Evolutionary conservation across 2,329 filamentous ascomycete species (phyloP).

Genomic region (Sordariomycetes sp.): DNA sequence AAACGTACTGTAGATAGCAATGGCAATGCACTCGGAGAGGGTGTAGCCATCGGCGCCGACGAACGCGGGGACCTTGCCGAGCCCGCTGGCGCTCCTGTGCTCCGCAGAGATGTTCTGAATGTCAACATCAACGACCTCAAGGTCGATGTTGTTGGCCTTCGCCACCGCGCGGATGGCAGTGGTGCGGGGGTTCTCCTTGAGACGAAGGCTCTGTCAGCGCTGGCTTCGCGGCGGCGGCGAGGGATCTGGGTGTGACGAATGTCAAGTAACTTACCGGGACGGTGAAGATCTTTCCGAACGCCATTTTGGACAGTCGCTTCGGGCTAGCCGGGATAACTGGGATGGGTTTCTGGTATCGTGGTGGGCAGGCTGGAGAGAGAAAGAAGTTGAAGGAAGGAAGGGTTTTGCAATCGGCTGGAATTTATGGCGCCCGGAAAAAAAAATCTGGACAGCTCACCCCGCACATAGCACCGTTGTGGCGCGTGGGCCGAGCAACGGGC

Average conservation of each 20-base stretch:
- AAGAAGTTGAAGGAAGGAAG: conserved; percentile 4
- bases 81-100: conserved; percentile 76
- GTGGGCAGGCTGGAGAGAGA: background rate
- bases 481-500: background rate
- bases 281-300: conserved; percentile 97
- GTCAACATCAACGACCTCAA: conserved; percentile 71
- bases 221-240: background rate
- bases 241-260: conserved; percentile 2
- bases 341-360: conserved; percentile 7
- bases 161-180: conserved; percentile 84
- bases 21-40: conserved; percentile 83
- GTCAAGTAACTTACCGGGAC: conserved; percentile 49
- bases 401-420: background rate
- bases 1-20: conserved; percentile 92
- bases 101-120: conserved; percentile 57
- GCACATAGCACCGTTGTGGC: background rate
- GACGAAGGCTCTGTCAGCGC: background rate
- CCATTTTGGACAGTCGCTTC: conserved; percentile 49
- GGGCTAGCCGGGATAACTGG: conserved; percentile 15
- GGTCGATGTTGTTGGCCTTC: conserved; percentile 92
- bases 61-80: conserved; percentile 89
- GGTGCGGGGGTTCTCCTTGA: conserved; percentile 79
- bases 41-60: conserved; percentile 84
- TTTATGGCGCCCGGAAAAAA: background rate
- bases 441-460: conserved; percentile 3